Evolutionary conservation across 2,329 filamentous ascomycete genomes (phyloP).

Genomic region (Periconia sp.): DNA sequence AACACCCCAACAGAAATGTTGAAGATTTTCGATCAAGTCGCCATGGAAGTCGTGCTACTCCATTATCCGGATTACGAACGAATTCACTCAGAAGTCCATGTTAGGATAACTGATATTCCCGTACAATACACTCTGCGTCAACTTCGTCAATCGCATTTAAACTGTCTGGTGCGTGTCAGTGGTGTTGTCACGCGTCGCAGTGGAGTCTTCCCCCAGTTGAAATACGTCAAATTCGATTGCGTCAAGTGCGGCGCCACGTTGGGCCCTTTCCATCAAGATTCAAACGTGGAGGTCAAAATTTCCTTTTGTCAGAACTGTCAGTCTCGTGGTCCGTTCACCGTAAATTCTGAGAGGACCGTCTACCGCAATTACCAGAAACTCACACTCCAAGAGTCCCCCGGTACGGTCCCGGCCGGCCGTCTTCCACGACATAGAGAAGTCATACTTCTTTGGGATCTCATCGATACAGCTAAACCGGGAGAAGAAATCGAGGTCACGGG

Average conservation of each 20-base stretch:
- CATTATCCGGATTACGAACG: constrained; percentile 98
- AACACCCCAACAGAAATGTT: constrained; percentile 95
- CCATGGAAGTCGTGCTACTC: constrained; percentile 92
- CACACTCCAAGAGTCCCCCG: constrained; percentile 94
- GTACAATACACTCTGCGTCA: constrained; percentile 95
- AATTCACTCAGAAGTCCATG: constrained; percentile 96
- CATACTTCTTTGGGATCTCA: constrained; percentile 93
- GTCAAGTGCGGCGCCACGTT: constrained; percentile 88
- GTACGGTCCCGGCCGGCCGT: constrained; percentile 93
- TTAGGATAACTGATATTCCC: constrained; percentile 92
- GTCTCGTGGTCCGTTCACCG: constrained; percentile 87
- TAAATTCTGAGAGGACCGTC: constrained; percentile 96
- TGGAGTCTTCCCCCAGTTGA: constrained; percentile 95
- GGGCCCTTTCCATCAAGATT: constrained; percentile 96
- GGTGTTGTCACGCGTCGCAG: constrained; percentile 93
- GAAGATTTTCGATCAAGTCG: constrained; percentile 93
- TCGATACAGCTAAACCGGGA: constrained; percentile 93
- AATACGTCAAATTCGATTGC: constrained; percentile 98
- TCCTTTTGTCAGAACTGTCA: constrained; percentile 97
- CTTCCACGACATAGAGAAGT: constrained; percentile 92
- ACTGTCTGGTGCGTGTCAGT: constrained; percentile 90
- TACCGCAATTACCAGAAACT: constrained; percentile 99
- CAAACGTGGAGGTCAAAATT: constrained; percentile 93
- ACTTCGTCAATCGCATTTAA: constrained; percentile 90
- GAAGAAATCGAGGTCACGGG: constrained; percentile 98